Evolutionary conservation across 257 asterid genomes (phyloP).

Genomic region (Haberlea rhodopensis): DNA sequence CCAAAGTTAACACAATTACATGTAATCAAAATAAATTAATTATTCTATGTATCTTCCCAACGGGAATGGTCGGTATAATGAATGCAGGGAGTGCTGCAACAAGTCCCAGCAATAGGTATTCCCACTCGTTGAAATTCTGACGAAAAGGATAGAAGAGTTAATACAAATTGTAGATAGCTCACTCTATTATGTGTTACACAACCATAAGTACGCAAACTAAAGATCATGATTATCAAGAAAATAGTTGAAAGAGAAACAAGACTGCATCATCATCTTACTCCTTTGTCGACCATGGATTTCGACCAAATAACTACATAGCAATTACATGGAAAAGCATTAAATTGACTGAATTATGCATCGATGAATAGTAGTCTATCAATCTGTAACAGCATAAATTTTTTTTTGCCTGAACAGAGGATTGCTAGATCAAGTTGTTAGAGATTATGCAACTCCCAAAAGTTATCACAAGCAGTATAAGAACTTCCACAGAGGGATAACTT

Average conservation of each 20-base stretch:
- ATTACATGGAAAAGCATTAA: not conserved
- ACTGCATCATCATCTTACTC: not conserved
- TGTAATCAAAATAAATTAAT: not conserved
- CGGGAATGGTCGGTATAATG: constrained; percentile 53
- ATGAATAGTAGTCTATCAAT: not conserved
- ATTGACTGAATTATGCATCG: not conserved
- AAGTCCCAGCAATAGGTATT: constrained; percentile 67
- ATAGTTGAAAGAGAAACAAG: constrained; percentile 4
- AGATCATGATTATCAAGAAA: not conserved
- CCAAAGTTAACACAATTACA: not conserved
- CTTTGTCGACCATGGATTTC: not conserved
- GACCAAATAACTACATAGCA: not conserved
- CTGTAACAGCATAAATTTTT: not conserved
- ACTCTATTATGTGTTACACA: not conserved
- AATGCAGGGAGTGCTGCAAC: constrained; percentile 75
- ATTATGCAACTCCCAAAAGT: too few relatives aligned
- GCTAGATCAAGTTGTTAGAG: too few relatives aligned
- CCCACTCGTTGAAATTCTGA: constrained; percentile 73
- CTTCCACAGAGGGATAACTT: not conserved
- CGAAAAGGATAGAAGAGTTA: constrained; percentile 11
- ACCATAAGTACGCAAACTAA: not conserved
- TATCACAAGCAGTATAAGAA: too few relatives aligned
- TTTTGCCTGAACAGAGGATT: too few relatives aligned
- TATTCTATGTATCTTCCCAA: constrained; percentile 51
- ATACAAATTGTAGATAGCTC: not conserved